A percentile compares a stretch with the other conserved stretches of the same genome.
Conservation (phyloP, 1,284 basidiomycete genomes). For the Cryptococcus jaspeensis region DNA sequence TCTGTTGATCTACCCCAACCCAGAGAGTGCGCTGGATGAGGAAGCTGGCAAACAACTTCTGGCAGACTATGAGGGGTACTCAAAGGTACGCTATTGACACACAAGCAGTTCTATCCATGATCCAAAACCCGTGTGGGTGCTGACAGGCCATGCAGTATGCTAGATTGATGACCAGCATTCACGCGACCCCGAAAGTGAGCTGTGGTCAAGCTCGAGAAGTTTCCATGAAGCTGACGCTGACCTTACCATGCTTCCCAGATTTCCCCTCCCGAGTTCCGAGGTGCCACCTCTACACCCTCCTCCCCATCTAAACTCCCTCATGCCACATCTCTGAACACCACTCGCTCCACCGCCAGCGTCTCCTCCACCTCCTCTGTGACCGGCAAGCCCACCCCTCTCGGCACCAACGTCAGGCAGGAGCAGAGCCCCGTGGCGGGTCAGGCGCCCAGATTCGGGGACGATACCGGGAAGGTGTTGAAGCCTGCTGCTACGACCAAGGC, state of each 20-base stretch:
- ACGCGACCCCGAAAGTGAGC: constrained; percentile 44
- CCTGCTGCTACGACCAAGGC: constrained; percentile 13
- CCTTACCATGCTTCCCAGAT: constrained; percentile 15
- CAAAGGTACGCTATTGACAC: constrained; percentile 52
- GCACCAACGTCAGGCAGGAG: constrained; percentile 33
- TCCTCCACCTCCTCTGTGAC: constrained; percentile 9
- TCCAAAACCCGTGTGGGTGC: background rate
- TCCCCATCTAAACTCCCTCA: constrained; percentile 12
- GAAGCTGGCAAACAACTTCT: constrained; percentile 87
- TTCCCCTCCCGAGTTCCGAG: constrained; percentile 32
- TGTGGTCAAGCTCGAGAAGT: constrained; percentile 1
- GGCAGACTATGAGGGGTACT: constrained; percentile 84
- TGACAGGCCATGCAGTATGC: constrained; percentile 25
- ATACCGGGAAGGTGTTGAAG: constrained; percentile 23
- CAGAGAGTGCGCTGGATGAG: constrained; percentile 91
- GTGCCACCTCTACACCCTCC: constrained; percentile 6
- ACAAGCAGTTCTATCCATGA: background rate
- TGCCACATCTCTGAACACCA: background rate
- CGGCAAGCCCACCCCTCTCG: constrained; percentile 30
- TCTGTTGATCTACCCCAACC: constrained; percentile 91
- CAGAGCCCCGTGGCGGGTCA: constrained; percentile 31
- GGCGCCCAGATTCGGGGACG: constrained; percentile 7
- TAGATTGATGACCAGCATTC: constrained; percentile 41
- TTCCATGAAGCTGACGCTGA: background rate
- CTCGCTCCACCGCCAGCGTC: constrained; percentile 8